These are phyloP conservation scores for Alternaria tenuissima DNA, from an alignment of 2,329 filamentous ascomycete genomes.

Conservation along the genomic window DNA sequence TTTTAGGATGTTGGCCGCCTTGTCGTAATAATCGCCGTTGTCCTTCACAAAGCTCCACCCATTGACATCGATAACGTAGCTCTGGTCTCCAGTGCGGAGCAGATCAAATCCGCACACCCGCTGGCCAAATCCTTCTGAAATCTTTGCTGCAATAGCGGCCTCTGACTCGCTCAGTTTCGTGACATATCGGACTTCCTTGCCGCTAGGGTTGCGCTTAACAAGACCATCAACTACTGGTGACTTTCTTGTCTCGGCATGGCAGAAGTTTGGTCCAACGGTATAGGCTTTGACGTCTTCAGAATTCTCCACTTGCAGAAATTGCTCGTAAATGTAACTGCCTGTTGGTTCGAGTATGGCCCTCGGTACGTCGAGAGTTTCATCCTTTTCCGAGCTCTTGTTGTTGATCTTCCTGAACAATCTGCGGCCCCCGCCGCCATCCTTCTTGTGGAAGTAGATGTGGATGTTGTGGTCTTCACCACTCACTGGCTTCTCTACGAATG, in stretches of 20 bases:
- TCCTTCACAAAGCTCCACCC: slow-evolving; percentile 99
- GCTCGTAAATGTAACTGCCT: slow-evolving; percentile 94
- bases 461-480: slow-evolving; percentile 99
- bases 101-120: slow-evolving; percentile 96
- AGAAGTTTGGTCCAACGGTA: slow-evolving; percentile 91
- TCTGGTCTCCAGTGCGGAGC: slow-evolving; percentile 84
- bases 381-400: slow-evolving; percentile 97
- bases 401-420: slow-evolving; percentile 96
- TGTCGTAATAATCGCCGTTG: slow-evolving; percentile 97
- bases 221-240: slow-evolving; percentile 96
- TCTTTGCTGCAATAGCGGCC: slow-evolving; percentile 84
- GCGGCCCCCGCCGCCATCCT: slow-evolving; percentile 85
- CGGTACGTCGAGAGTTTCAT: slow-evolving; percentile 77
- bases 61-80: slow-evolving; percentile 98
- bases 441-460: slow-evolving; percentile 93
- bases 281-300: slow-evolving; percentile 99
- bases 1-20: slow-evolving; percentile 83
- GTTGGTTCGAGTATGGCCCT: slow-evolving; percentile 80
- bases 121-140: slow-evolving; percentile 91
- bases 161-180: slow-evolving; percentile 84
- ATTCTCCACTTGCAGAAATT: slow-evolving; percentile 96
- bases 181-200: slow-evolving; percentile 95
- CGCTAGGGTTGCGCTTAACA: slow-evolving; percentile 94
- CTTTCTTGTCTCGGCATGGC: slow-evolving; percentile 96
- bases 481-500: slow-evolving; percentile 98